These are phyloP conservation scores for Diaporthe longicolla DNA, from an alignment of 2,329 filamentous ascomycete genomes.

Conservation along the genomic window DNA sequence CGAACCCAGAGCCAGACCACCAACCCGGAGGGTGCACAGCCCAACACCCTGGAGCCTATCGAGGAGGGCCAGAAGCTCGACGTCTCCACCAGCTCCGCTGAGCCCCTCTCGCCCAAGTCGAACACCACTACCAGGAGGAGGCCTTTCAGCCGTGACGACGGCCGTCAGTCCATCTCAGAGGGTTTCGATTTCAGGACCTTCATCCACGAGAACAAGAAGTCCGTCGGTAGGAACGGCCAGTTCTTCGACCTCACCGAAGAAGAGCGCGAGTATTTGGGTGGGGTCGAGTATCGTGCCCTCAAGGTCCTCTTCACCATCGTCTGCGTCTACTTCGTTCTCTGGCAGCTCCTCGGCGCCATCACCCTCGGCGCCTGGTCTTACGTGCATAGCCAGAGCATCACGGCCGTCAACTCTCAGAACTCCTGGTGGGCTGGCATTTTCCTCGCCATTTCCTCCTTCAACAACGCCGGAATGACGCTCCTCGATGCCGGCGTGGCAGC, in stretches of 20 bases:
- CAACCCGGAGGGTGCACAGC: neutral
- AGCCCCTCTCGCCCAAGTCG: constrained; percentile 27
- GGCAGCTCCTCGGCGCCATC: constrained; percentile 72
- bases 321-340: constrained; percentile 71
- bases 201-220: constrained; percentile 50
- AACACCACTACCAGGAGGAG: constrained; percentile 28
- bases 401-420: constrained; percentile 53
- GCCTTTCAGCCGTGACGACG: constrained; percentile 28
- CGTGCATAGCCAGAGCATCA: constrained; percentile 1
- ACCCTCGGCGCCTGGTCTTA: constrained; percentile 64
- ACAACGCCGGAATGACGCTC: constrained; percentile 70
- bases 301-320: constrained; percentile 71
- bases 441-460: constrained; percentile 69
- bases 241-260: constrained; percentile 67
- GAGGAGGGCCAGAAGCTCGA: constrained; percentile 35
- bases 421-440: constrained; percentile 71
- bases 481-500: constrained; percentile 66
- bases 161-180: constrained; percentile 42
- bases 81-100: constrained; percentile 6
- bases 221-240: constrained; percentile 66
- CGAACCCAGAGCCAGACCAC: neutral
- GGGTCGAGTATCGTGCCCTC: constrained; percentile 75
- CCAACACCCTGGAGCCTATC: constrained; percentile 39
- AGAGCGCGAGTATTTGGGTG: constrained; percentile 71
- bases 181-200: constrained; percentile 50